phyloP scores from a whole-genome alignment of 208 protist species.

The Novymonas esmeraldas region DNA sequence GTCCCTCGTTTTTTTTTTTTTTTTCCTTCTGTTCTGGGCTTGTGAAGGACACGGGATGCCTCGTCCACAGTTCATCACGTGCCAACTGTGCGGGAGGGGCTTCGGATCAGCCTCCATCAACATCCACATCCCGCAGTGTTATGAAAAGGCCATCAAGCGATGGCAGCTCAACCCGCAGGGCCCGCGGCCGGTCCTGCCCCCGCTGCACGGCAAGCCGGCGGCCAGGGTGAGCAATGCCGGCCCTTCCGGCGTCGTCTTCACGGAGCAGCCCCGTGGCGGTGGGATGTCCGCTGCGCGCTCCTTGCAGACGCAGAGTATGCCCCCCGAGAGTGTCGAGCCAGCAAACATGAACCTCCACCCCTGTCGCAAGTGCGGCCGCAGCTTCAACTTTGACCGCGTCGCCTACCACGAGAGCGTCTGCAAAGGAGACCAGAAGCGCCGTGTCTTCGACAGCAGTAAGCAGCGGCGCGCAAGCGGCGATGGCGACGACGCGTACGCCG shows the following conservation, averaged over 20 bases:
- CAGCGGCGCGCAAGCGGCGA: conserved; percentile 61
- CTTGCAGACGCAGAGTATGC: conserved; percentile 29
- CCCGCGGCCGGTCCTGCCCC: conserved; percentile 81
- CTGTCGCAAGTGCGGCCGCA: conserved; percentile 88
- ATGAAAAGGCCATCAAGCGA: conserved; percentile 85
- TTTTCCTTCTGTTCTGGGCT: not conserved
- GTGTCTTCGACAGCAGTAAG: conserved; percentile 78
- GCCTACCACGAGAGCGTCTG: conserved; percentile 92
- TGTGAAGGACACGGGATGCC: conserved; percentile 35
- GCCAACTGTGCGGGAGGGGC: conserved; percentile 74
- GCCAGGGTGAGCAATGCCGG: conserved; percentile 9
- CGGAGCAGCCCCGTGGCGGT: conserved; percentile 39
- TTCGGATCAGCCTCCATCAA: conserved; percentile 84
- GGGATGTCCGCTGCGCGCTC: conserved; percentile 55
- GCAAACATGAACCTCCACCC: conserved; percentile 74
- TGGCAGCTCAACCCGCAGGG: conserved; percentile 79
- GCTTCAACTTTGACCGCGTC: conserved; percentile 89
- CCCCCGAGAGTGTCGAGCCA: conserved; percentile 7
- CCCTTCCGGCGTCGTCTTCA: conserved; percentile 1
- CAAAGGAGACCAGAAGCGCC: conserved; percentile 71
- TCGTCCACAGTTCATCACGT: conserved; percentile 78
- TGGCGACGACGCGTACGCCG: conserved; percentile 22
- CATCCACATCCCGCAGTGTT: conserved; percentile 91
- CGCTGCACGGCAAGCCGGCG: conserved; percentile 12
- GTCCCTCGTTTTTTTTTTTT: conserved; percentile 3